Evolutionary conservation across 495 filamentous ascomycete genomes (phyloP), one percentile per base, ranked within the genome.

Genomic region (Xylaria intraflava): DNA sequence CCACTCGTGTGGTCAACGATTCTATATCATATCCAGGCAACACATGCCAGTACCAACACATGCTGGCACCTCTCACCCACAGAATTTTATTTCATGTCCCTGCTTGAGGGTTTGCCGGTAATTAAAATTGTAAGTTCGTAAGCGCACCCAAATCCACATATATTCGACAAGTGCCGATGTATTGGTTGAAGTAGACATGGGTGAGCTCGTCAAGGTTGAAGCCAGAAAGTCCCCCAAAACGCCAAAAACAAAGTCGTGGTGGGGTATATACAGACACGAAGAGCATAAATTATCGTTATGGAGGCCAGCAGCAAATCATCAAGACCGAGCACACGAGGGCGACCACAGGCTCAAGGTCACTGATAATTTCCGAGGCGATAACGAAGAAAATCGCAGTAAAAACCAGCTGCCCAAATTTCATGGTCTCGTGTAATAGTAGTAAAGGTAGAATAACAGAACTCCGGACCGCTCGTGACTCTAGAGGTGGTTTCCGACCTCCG

Each of bases 301-400:
- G 60, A 61, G 42, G 52, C 43, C 43, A 33, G 29, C 51, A 27
- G 30, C 38, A 43, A 40, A 49, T 40, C 33, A 19, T 40, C 14
- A n/a, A 42, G 16, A 57, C 64, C 64, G 64, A 66, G 64, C 56
- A 16, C 64, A 58, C 55, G 56, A 60, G 53, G 41, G 19, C 33
- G 19, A 55, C 56, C 55, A 64, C 61, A 51, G 58, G 64, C 64
- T 78, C 64, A 33, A 62, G 61, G 58, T 47, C 47, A 35, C 20
- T 19, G 20, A 36, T 41, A 24, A 46, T 46, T 48, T 48, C 23
- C 48, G 40, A 29, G 35, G 44, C 46, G 33, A 27, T 35, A 24
- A 31, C 52, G 51, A 52, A 48, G 39, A 53, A 35, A 30, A 38
- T 53, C 53, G 52, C 44, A 53, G 41, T 43, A 55, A 49, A 51